Base-by-base conservation (phyloP, 345 rosid genomes). In the Leavenworthia alabamica region DNA sequence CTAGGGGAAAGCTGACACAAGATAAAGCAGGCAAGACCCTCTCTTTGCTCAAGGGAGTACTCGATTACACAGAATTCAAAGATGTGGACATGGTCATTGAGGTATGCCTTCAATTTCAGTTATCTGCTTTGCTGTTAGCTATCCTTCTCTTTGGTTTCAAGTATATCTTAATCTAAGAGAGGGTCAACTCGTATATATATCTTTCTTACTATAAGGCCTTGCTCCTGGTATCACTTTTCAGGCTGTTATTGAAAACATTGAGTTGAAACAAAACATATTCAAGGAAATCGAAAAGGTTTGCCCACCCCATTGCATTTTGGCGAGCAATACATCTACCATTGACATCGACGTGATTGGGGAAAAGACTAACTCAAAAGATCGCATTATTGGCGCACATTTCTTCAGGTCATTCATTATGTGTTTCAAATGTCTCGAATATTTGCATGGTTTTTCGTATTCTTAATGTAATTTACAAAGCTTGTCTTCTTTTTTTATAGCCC, bases 11-110 rank as follows among this genome's bases (percentile, higher is more conserved):
- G 56, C 66, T 89, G 68, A 73, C 84, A 2, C 75, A 72, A 61
- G 93, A 78, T 55, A 81, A 80, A 71, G 97, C 88, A 55, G 84
- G 81, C 35, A 82, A 85, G 80, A 85, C 88, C 50, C 73, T 89
- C 15, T 82, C 89, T 46, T 79, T 86, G 78, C 84, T 92, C 7
- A 85, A 82, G 72, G 96, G 97, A 61, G 91, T 65, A 19, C 70
- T 86, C 58, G 94, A 89, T 56, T 89, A 92, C 73, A 59, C 88
- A 15, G 94, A 85, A 49, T 85, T 92, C 60, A 85, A 73, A 75
- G 93, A 92, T 70, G 96, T 86, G 53, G 98, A 92, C 67, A 80
- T 86, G 95, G 96, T 92, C 62, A 85, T 92, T 63, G 98, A 92
- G 96, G 98, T 86, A 32, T 15, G 60, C 39, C 46, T 46, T 42